Evolutionary conservation across 768 basidiomycete species (phyloP), one percentile per base, ranked within the genome.

Genomic region (Coprinopsis sp.): DNA sequence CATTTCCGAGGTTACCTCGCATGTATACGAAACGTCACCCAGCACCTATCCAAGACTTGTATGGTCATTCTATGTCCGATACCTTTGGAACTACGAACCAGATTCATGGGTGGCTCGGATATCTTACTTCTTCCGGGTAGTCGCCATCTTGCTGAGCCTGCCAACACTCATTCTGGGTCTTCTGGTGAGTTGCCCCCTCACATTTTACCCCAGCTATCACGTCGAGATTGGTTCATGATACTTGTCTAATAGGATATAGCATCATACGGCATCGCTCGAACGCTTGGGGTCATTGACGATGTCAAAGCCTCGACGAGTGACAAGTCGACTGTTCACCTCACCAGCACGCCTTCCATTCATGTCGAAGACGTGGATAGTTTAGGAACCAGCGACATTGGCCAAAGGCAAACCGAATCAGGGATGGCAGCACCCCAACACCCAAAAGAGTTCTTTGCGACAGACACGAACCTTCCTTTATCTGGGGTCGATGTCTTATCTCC

Each of bases 201-300:
- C 41, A 7, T 47, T 36, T 50, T 23, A 11, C 23, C 24, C 30
- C 14, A 24, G 27, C 41, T 8, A 31, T 42, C 28, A 28, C 6
- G 18, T 24, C 31, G 24, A 51, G 45, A 33, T 51, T 28, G 49
- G 37, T 51, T 29, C 33, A 43, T 46, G 51, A 33, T 18, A 47
- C 37, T 44, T 52, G 37, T 53, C 14, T 46, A 44, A 33, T 57
- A 91, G 88, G 88, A 91, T 61, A 79, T 91, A 45, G 71, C 79
- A 2, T 87, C 89, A 16, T 91, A 91, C 56, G 79, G 82, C 47
- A 86, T 91, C 58, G 89, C 85, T 11, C 82, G 88, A 48, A 90
- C 87, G 5, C 73, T 91, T 41, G 88, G 87, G 27, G 74, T 87
- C 44, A 76, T 87, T 52, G 87, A 88, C 63, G 77, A 78, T 50